These are phyloP conservation scores for Spiromastix sp. DNA, from an alignment of 2,329 filamentous ascomycete genomes.

Conservation along the genomic window DNA sequence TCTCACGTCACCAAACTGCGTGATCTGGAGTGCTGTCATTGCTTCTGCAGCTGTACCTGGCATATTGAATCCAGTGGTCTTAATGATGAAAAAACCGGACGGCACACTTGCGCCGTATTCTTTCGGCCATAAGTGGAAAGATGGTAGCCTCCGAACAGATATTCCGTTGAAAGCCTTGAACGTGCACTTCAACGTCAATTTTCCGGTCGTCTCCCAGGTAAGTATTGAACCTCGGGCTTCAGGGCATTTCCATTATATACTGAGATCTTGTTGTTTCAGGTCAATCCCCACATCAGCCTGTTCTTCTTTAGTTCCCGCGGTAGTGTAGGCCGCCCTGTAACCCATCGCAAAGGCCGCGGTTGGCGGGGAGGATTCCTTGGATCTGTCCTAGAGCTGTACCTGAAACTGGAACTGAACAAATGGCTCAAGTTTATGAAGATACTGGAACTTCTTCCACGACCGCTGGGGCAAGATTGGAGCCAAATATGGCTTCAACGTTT, in stretches of 20 bases:
- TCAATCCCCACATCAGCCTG: constrained; percentile 95
- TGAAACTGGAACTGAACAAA: constrained; percentile 94
- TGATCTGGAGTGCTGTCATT: constrained; percentile 94
- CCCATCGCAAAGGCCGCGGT: constrained; percentile 81
- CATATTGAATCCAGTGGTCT: constrained; percentile 88
- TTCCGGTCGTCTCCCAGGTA: constrained; percentile 67
- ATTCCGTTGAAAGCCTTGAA: constrained; percentile 92
- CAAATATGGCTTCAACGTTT: constrained; percentile 95
- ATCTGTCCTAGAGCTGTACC: constrained; percentile 82
- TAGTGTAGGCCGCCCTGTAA: constrained; percentile 83
- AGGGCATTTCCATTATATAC: too few species aligned
- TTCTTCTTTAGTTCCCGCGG: constrained; percentile 98
- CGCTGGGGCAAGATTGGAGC: constrained; percentile 90
- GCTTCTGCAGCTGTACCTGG: constrained; percentile 93
- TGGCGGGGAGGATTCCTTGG: constrained; percentile 96
- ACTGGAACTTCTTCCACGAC: constrained; percentile 80
- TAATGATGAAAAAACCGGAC: constrained; percentile 73
- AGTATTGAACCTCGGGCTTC: constrained; percentile 9
- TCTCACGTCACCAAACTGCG: constrained; percentile 87
- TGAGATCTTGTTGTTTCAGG: too few species aligned
- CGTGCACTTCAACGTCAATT: constrained; percentile 96
- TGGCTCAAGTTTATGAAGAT: constrained; percentile 94
- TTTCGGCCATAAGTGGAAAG: constrained; percentile 99
- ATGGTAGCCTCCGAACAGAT: constrained; percentile 86
- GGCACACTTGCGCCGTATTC: constrained; percentile 79